phyloP scores from a whole-genome alignment of 352 stramenopile genomes.

The Globisporangium perplexum region DNA sequence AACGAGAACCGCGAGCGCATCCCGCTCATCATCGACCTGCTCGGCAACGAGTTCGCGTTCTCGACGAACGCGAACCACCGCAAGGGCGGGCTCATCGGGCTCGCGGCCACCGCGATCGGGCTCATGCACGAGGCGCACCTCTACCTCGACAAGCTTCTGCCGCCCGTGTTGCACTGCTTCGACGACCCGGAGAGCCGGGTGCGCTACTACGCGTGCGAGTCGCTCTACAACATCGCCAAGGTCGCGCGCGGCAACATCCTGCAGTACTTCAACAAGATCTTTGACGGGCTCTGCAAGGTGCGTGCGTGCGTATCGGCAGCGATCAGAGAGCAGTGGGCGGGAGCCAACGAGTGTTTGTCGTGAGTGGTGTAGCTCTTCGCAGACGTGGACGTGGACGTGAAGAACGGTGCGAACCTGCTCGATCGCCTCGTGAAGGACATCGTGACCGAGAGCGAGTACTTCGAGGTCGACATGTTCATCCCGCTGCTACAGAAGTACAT shows the following conservation, averaged over 20 bases:
- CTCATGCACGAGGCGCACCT: slow-evolving; percentile 91
- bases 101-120: slow-evolving; percentile 97
- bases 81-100: slow-evolving; percentile 98
- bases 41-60: slow-evolving; percentile 97
- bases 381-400: slow-evolving; percentile 99
- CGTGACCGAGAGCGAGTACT: slow-evolving; percentile 97
- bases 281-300: slow-evolving; percentile 91
- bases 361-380: slow-evolving; percentile 92
- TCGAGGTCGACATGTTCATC: slow-evolving; percentile 99
- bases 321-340: too few species aligned
- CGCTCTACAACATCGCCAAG: slow-evolving; percentile 99
- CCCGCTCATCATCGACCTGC: slow-evolving; percentile 93
- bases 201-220: slow-evolving; percentile 99
- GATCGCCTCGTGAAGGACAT: slow-evolving; percentile 97
- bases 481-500: slow-evolving; percentile 99
- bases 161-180: slow-evolving; percentile 98
- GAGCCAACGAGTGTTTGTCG: background rate
- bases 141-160: slow-evolving; percentile 93
- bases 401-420: slow-evolving; percentile 93
- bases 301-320: background rate
- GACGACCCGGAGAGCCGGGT: slow-evolving; percentile 98
- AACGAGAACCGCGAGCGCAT: slow-evolving; percentile 81
- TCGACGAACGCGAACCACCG: slow-evolving; percentile 98
- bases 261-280: slow-evolving; percentile 99
- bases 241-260: slow-evolving; percentile 93